Conservation (phyloP, 805 yeast genomes). For the Blastobotrys terrestris region DNA sequence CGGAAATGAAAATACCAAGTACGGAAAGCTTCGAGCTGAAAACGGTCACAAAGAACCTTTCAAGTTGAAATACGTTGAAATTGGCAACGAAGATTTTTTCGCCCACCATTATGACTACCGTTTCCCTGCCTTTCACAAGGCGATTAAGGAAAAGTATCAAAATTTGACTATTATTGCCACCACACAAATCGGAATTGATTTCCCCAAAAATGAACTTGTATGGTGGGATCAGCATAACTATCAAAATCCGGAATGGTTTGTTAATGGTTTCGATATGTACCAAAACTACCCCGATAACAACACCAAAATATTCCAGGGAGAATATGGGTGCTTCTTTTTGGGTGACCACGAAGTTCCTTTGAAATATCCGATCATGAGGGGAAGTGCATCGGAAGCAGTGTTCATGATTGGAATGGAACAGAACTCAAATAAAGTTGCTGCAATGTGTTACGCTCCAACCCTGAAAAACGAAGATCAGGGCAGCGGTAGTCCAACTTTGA, state of each 20-base stretch:
- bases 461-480: not conserved
- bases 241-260: not conserved
- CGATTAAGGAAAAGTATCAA: not conserved
- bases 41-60: not conserved
- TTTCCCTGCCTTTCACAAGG: not conserved
- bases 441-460: constrained; percentile 1
- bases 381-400: not conserved
- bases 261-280: not conserved
- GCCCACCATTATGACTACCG: not conserved
- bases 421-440: not conserved
- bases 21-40: not conserved
- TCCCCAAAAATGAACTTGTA: not conserved
- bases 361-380: not conserved
- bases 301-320: constrained; percentile 1
- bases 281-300: not conserved
- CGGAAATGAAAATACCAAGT: not conserved
- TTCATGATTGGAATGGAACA: constrained; percentile 1
- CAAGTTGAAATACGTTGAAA: not conserved
- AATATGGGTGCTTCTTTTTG: not conserved
- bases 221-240: constrained; percentile 3
- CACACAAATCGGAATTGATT: not conserved
- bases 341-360: not conserved
- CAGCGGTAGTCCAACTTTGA: not conserved
- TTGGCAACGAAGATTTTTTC: constrained; percentile 1
- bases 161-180: not conserved